Evolutionary conservation across 257 asterid species (phyloP).

Genomic region (Ballota nigra): DNA sequence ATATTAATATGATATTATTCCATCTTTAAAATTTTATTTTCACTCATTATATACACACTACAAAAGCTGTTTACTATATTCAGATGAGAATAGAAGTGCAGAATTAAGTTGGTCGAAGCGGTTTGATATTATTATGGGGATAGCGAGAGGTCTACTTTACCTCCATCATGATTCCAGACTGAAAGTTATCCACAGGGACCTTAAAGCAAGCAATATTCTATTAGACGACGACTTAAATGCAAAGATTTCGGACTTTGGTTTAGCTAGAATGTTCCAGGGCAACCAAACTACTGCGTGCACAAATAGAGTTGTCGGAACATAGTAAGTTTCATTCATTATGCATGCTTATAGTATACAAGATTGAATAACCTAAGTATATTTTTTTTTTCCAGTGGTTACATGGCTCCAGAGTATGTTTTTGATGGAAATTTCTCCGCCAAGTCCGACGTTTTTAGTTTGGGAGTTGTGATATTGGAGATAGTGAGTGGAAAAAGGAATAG

Average conservation of each 20-base stretch:
- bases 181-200: too few species aligned
- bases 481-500: constrained; percentile 9
- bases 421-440: background rate
- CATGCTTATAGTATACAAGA: background rate
- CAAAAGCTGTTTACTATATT: background rate
- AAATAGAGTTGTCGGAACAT: background rate
- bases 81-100: background rate
- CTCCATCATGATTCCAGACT: too few species aligned
- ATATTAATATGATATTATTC: too few species aligned
- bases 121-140: background rate
- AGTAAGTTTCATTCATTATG: background rate
- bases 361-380: background rate
- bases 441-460: background rate
- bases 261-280: background rate
- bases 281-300: background rate
- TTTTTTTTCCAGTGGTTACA: background rate
- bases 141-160: background rate
- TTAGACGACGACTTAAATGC: background rate
- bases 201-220: background rate
- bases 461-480: background rate
- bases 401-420: background rate
- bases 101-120: background rate
- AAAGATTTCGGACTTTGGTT: background rate
- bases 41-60: too few species aligned
- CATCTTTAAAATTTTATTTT: too few species aligned